phyloP scores from a whole-genome alignment of 2,329 filamentous ascomycete genomes.

The Exophiala sideris region DNA sequence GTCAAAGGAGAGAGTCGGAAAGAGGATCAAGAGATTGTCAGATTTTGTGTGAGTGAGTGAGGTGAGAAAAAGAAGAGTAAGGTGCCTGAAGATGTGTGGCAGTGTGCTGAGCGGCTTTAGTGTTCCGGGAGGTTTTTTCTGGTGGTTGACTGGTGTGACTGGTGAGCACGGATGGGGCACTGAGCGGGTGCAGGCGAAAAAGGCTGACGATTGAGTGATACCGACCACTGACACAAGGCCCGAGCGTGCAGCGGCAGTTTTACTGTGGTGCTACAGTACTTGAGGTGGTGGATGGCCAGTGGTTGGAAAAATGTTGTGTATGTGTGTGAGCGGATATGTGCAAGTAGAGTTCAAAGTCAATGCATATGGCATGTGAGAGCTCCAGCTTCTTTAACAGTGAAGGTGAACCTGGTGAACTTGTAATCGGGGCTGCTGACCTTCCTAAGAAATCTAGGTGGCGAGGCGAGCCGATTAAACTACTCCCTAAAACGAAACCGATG shows the following conservation, averaged over 20 bases:
- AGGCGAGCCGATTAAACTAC: not conserved
- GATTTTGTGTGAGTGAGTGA: conserved; percentile 11
- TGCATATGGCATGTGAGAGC: not conserved
- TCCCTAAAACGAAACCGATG: not conserved
- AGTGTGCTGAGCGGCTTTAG: too few relatives aligned
- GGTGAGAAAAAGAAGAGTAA: conserved; percentile 5
- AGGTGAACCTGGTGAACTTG: too few relatives aligned
- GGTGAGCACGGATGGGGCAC: too few relatives aligned
- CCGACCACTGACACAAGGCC: too few relatives aligned
- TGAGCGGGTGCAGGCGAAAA: too few relatives aligned
- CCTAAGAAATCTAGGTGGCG: not conserved
- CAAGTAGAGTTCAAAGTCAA: not conserved
- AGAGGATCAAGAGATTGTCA: not conserved
- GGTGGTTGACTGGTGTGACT: not conserved
- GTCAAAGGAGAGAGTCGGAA: not conserved
- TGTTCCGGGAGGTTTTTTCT: too few relatives aligned
- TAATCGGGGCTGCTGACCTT: too few relatives aligned
- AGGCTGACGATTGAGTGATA: too few relatives aligned
- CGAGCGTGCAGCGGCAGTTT: too few relatives aligned
- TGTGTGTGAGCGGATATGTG: conserved; percentile 1
- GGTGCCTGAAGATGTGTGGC: too few relatives aligned
- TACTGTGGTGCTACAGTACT: not conserved
- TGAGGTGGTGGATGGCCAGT: not conserved
- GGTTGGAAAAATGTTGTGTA: too few relatives aligned
- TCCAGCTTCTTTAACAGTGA: not conserved